phyloP scores from a whole-genome alignment of 2,329 filamentous ascomycete genomes.

The Ciborinia camelliae region DNA sequence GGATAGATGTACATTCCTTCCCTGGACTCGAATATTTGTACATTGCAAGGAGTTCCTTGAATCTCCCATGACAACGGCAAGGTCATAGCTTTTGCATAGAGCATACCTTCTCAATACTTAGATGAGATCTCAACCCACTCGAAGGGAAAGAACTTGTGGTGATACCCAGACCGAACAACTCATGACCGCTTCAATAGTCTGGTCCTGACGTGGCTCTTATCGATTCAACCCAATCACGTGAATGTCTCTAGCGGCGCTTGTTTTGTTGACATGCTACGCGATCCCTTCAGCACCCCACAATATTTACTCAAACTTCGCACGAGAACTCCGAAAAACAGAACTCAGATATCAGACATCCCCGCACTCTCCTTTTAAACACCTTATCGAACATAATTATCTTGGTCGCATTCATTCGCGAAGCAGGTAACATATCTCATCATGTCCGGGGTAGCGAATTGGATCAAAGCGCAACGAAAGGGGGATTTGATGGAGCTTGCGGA shows the following conservation, averaged over 20 bases:
- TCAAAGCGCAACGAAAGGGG: conserved; percentile 77
- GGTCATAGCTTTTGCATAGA: background rate
- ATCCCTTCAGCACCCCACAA: conserved; percentile 15
- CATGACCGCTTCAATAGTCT: background rate
- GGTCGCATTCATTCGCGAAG: conserved; percentile 7
- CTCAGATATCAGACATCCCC: conserved; percentile 9
- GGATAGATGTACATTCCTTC: conserved; percentile 3
- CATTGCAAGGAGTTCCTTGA: background rate
- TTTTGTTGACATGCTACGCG: conserved; percentile 21
- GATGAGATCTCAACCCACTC: background rate
- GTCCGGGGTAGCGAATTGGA: conserved; percentile 66
- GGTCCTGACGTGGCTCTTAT: background rate
- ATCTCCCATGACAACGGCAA: conserved; percentile 12
- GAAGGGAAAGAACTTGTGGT: background rate
- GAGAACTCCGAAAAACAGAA: conserved; percentile 7
- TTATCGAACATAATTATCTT: background rate
- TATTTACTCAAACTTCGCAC: conserved; percentile 12
- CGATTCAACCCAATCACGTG: background rate
- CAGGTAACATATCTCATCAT: conserved; percentile 44
- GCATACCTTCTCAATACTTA: background rate
- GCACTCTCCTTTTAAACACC: background rate
- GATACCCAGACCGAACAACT: background rate
- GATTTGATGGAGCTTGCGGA: conserved; percentile 74
- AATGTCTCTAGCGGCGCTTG: conserved; percentile 7
- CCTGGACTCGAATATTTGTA: conserved; percentile 4